Conservation (phyloP, 208 protist genomes). For the Crithidia thermophila region DNA sequence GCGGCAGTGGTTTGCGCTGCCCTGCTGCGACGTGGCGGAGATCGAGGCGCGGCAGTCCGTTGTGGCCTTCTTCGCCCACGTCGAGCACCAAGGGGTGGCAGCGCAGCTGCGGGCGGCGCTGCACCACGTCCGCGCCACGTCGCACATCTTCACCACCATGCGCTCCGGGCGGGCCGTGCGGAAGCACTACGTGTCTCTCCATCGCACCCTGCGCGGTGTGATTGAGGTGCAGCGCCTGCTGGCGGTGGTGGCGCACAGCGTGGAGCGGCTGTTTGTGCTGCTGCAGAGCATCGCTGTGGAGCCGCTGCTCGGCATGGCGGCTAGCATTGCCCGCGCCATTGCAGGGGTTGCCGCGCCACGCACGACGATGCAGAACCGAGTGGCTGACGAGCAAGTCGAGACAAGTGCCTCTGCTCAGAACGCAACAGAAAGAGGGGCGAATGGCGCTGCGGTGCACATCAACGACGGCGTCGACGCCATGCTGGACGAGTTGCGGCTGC, state of each 20-base stretch:
- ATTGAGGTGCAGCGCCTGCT: slow-evolving; percentile 51
- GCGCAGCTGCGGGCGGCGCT: slow-evolving; percentile 53
- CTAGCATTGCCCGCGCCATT: not conserved
- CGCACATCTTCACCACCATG: slow-evolving; percentile 74
- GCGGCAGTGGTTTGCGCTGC: slow-evolving; percentile 80
- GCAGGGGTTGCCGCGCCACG: not conserved
- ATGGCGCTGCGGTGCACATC: slow-evolving; percentile 11
- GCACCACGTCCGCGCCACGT: slow-evolving; percentile 45
- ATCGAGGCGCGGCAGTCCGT: slow-evolving; percentile 64
- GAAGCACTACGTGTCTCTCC: slow-evolving; percentile 65
- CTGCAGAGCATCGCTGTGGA: slow-evolving; percentile 38
- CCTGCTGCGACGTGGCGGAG: slow-evolving; percentile 54
- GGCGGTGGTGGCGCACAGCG: slow-evolving; percentile 45
- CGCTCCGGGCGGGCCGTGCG: slow-evolving; percentile 53
- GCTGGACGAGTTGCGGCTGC: slow-evolving; percentile 40
- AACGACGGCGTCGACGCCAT: slow-evolving; percentile 33
- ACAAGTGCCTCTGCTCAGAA: not conserved
- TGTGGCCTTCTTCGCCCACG: slow-evolving; percentile 62
- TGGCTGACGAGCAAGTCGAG: too few relatives aligned
- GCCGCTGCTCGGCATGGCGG: slow-evolving; percentile 37
- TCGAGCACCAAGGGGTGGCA: slow-evolving; percentile 49
- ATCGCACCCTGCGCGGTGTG: slow-evolving; percentile 47
- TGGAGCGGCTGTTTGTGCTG: slow-evolving; percentile 40
- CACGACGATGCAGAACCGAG: not conserved
- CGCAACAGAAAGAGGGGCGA: not conserved